These are phyloP conservation scores for Rhodamnia argentea DNA, from an alignment of 345 rosid species.

Conservation along the genomic window DNA sequence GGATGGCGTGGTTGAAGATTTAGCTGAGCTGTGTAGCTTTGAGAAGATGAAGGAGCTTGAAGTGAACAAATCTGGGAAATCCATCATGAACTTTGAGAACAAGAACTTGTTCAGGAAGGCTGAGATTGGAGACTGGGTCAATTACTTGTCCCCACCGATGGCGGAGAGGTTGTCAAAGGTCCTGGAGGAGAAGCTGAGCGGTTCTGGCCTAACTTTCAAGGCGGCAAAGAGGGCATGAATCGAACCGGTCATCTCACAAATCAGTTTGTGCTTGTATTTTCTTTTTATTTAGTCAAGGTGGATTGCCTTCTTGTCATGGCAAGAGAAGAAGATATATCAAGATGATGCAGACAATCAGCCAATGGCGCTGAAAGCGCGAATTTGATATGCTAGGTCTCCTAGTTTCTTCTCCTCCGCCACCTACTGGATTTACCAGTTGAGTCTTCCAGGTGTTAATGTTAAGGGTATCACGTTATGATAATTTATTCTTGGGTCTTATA, in stretches of 20 bases:
- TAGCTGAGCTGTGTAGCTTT: slow-evolving; percentile 6
- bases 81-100: neutral
- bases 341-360: neutral
- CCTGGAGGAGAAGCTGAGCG: slow-evolving; percentile 6
- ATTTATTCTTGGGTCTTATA: neutral
- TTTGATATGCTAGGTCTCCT: neutral
- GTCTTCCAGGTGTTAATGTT: neutral
- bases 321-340: neutral
- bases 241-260: neutral
- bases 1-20: neutral
- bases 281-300: neutral
- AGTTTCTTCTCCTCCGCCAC: neutral
- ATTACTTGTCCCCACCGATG: slow-evolving; percentile 5
- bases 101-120: slow-evolving; percentile 14
- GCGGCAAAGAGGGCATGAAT: neutral
- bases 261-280: neutral
- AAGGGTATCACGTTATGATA: neutral
- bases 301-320: neutral
- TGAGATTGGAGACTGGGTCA: slow-evolving; percentile 16
- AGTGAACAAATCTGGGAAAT: slow-evolving; percentile 6
- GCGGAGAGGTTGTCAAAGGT: neutral
- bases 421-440: neutral
- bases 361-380: neutral
- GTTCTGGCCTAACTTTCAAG: slow-evolving; percentile 11
- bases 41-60: slow-evolving; percentile 13